phyloP scores from a whole-genome alignment of 2,329 filamentous ascomycete species.

The Nigrospora osmanthi region DNA sequence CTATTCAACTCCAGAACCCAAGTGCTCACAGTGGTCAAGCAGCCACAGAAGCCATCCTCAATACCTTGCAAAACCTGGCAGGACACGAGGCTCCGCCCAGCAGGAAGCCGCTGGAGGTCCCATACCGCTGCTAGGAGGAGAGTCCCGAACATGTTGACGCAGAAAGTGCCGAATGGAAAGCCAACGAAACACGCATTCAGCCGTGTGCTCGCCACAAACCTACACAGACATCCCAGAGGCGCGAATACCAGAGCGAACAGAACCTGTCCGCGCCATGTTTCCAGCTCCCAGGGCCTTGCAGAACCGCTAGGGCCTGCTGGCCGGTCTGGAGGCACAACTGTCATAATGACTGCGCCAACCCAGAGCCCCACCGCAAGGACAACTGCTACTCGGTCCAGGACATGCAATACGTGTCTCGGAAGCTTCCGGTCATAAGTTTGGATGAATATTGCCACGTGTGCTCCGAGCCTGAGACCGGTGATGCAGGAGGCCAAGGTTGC shows the following conservation, averaged over 20 bases:
- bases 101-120: conserved; percentile 5
- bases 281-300: neutral
- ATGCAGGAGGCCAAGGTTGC: conserved; percentile 49
- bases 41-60: conserved; percentile 62
- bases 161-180: conserved; percentile 63
- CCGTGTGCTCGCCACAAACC: conserved; percentile 50
- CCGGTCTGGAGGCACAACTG: conserved; percentile 49
- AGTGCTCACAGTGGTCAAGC: conserved; percentile 58
- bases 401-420: neutral
- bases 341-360: conserved; percentile 52
- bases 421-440: conserved; percentile 33
- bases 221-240: conserved; percentile 51
- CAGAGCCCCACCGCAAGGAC: conserved; percentile 36
- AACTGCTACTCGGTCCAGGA: neutral
- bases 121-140: conserved; percentile 2
- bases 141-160: conserved; percentile 31
- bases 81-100: conserved; percentile 37
- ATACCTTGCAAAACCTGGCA: conserved; percentile 63
- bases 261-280: conserved; percentile 51
- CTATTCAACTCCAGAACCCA: conserved; percentile 56
- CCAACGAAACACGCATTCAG: conserved; percentile 46
- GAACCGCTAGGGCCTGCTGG: neutral
- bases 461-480: conserved; percentile 48
- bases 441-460: conserved; percentile 49
- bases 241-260: conserved; percentile 61